Base-by-base conservation (phyloP, 2,329 filamentous ascomycete genomes). In the Epichloe gansuensis region DNA sequence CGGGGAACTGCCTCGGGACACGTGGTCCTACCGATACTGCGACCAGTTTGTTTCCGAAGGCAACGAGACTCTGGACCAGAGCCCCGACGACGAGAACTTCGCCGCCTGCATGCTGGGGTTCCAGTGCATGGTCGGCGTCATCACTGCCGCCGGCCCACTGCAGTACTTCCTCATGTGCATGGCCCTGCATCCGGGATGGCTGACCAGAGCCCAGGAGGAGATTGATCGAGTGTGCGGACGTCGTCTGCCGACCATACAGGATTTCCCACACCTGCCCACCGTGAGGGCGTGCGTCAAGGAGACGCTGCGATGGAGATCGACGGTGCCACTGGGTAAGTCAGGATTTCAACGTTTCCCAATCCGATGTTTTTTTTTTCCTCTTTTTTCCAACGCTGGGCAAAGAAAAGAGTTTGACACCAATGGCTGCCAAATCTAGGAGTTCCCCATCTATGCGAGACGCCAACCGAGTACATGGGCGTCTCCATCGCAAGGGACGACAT, bases 281-380 rank as follows among this genome's bases (percentile, higher is more conserved):
- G 69, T 80, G 9, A 67, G 77, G 15, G 77, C 77, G 1, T 75
- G 75, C 42, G 64, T 81, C 27, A 79, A 81, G 62, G 78, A 82
- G 63, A 76, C 74, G 13, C 61, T 79, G n/a, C 67, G 78, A 44
- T 81, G 77, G 77, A 68, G 76, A 49, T 78, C 77, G 4, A 72
- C 75, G 38, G 75, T 80, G 4, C 75, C 77, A 11, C 66, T 77
- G 27, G 43, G 43, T 45, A 45, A 21, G 25, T 31, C 25, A 9
- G 4, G 15, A 4, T 44, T 12, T 4, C 31, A 72, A 73, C 71
- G 57, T 57, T 66, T 5, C 9, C 17, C 17, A 21, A 21, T 21
- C 17, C 17, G 17, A 21, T 21, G 17, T 21, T 21, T 17, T 17
- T 17, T 17, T 17, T 17, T 1, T 1, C 17, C 17, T 21, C 17